phyloP scores from a whole-genome alignment of 202 grass and related monocot genomes.

The Musa balbisiana region DNA sequence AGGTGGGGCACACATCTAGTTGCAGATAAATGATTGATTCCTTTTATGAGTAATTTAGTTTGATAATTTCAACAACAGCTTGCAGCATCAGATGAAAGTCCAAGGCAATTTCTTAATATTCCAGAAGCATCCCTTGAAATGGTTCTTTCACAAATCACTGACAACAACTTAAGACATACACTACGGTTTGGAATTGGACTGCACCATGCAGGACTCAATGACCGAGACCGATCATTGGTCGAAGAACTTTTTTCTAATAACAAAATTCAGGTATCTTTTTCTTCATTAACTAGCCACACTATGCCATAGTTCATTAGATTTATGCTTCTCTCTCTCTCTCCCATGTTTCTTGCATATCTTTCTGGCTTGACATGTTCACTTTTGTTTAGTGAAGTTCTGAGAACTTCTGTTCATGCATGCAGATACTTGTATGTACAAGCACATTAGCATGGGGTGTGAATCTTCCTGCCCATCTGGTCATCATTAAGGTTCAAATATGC shows the following conservation, averaged over 20 bases:
- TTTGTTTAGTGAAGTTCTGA: constrained; percentile 17
- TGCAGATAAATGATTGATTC: constrained; percentile 20
- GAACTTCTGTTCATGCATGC: constrained; percentile 15
- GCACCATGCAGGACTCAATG: constrained; percentile 94
- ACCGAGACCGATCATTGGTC: constrained; percentile 87
- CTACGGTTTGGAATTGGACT: constrained; percentile 95
- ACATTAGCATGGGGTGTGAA: constrained; percentile 99
- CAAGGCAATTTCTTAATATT: constrained; percentile 86
- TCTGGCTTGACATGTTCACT: background rate
- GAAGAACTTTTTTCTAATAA: constrained; percentile 98
- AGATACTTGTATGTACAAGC: constrained; percentile 93
- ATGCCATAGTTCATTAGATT: constrained; percentile 11
- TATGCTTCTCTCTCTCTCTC: background rate
- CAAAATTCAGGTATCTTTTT: constrained; percentile 76
- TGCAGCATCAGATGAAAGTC: constrained; percentile 92
- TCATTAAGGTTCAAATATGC: constrained; percentile 69
- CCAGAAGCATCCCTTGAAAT: constrained; percentile 70
- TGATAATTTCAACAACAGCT: constrained; percentile 41
- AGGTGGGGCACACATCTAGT: constrained; percentile 43
- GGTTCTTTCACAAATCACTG: constrained; percentile 92
- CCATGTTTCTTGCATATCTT: background rate
- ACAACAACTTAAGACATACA: constrained; percentile 89
- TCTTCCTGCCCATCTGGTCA: constrained; percentile 93
- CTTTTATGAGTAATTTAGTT: constrained; percentile 23
- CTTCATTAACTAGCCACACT: background rate